Evolutionary conservation across 1,284 basidiomycete genomes (phyloP), one percentile per base, ranked within the genome.

Genomic region (Neolentinus lepideus): DNA sequence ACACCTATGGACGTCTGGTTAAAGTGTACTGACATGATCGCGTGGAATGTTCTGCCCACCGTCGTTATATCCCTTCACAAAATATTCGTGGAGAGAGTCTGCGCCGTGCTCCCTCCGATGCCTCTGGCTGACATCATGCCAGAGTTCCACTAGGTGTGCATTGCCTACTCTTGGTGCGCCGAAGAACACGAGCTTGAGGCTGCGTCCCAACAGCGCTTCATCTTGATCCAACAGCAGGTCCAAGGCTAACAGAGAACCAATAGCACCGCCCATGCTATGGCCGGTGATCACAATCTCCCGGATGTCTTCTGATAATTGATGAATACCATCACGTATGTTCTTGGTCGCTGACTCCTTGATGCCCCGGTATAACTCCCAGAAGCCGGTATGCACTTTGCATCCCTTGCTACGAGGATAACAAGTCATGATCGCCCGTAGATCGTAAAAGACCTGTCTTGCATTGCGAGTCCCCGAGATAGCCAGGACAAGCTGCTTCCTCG

Each of bases 241-340:
- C 27, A 80, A 63, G 27, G 71, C 70, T 47, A 81, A 67, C 24
- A 82, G 65, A 62, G 77, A 78, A 9, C 71, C 67, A 16, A 81
- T 62, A 19, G 73, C 72, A 12, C 71, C 78, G 51, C 80, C 79
- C 74, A 81, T 75, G 55, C 77, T 67, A 51, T 70, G 69, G 2
- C 67, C 67, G 2, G 63, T 64, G 14, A 80, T 57, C 9, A 79
- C 72, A 14, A 84, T 54, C 59, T 80, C 76, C 24, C 59, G 54
- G 9, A 75, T 66, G 29, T 70, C 61, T 72, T 73, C 57, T 84
- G 78, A 21, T 43, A 21, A 6, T 43, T 3, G 38, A 56, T 79
- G 80, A 36, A 93, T 73, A 22, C 84, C 79, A 56, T 73, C 74
- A 55, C 85, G 70, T 55, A 92, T 81, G 55, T 78, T 75, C 57